Conservation (phyloP, 208 protist genomes). For the Trypanosoma avium region DNA sequence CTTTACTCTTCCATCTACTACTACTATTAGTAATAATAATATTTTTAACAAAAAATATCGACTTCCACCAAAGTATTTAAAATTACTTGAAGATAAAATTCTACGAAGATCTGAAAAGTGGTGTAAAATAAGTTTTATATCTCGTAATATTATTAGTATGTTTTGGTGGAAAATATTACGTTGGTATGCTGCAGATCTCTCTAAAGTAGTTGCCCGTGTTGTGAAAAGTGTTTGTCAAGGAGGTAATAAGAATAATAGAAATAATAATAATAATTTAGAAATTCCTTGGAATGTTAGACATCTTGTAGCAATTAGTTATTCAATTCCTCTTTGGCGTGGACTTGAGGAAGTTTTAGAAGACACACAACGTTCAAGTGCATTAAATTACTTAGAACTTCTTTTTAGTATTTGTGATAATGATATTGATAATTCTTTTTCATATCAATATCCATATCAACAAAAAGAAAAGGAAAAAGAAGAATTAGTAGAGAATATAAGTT, state of each 20-base stretch:
- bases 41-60: slow-evolving; percentile 3
- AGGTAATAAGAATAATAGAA: not conserved
- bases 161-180: slow-evolving; percentile 29
- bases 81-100: slow-evolving; percentile 12
- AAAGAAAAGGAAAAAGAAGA: not conserved
- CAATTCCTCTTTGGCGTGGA: slow-evolving; percentile 5
- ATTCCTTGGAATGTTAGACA: slow-evolving; percentile 21
- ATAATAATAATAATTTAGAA: not conserved
- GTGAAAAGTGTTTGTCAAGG: slow-evolving; percentile 7
- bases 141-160: not conserved
- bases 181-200: slow-evolving; percentile 28
- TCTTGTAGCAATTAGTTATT: slow-evolving; percentile 23
- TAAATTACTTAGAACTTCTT: slow-evolving; percentile 18
- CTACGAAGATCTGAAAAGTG: slow-evolving; percentile 18
- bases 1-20: slow-evolving; percentile 7
- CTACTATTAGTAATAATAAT: too few relatives aligned
- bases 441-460: not conserved
- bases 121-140: not conserved
- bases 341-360: slow-evolving; percentile 16
- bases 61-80: slow-evolving; percentile 13
- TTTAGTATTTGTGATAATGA: slow-evolving; percentile 7
- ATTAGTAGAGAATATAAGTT: too few relatives aligned
- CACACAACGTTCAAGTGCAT: not conserved
- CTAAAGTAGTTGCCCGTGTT: slow-evolving; percentile 22
- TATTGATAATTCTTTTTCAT: too few relatives aligned